Base-by-base conservation (phyloP, 495 filamentous ascomycete genomes). In the Lasiosphaeris hirsuta region DNA sequence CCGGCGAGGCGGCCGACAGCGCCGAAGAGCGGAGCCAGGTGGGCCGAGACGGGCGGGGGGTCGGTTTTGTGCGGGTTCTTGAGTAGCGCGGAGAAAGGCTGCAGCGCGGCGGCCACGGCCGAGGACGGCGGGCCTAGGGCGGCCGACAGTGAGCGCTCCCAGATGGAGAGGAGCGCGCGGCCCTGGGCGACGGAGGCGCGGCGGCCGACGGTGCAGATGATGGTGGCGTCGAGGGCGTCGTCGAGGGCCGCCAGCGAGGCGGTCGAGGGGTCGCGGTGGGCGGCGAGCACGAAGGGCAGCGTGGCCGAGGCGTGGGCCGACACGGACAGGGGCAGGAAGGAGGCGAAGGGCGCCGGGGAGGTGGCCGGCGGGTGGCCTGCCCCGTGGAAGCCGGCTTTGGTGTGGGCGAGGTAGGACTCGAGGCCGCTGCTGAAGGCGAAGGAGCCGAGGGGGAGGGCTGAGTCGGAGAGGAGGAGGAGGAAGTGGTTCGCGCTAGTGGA, bases 361-460 rank as follows among this genome's bases (percentile, higher is more conserved):
- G 48, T 35, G n/a, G 40, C 19, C 13, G 42, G n/a, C 23, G 23
- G 23, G 23, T 30, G 23, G 23, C 23, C 5, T 2, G 23, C 2
- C 2, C 23, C 23, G 23, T 41, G 11, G 71, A 67, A 41, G 63
- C 54, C 42, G 56, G 49, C 13, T 36, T 80, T 75, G 51, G 86
- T 82, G 76, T 97, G 94, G 2, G 90, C 87, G 30, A 96, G 84
- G 71, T 90, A 97, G 49, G 92, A 97, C 69, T 99, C 94, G 35
- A 99, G 83, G 0, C 93, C 92, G 62, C 83, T 88, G 77, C 88
- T 92, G 81, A 96, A 99, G 59, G 94, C 94, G 75, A 99, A 99
- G 40, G 92, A 95, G 64, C 95, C 95, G 0, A 99, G 78, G 7
- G 94, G 94, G 7, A 99, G 86, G 38, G 94, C 94, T 7, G 94